Conservation (phyloP, 306 rosid species). For the Trichosanthes cucumerina region DNA sequence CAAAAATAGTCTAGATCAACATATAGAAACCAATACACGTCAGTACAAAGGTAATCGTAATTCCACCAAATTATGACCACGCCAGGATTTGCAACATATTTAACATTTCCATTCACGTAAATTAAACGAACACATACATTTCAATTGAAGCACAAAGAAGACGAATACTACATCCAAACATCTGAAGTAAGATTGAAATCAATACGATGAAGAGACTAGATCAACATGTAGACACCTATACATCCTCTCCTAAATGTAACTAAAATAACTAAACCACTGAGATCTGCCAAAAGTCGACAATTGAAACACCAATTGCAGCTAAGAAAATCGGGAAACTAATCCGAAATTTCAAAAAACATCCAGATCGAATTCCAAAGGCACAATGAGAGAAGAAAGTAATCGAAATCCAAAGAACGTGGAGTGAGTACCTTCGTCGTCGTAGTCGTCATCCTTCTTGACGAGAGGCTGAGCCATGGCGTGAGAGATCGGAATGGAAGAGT, state of each 20-base stretch:
- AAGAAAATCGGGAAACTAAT: neutral
- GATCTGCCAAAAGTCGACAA: constrained; percentile 38
- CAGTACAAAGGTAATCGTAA: constrained; percentile 1
- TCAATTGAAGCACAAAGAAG: constrained; percentile 2
- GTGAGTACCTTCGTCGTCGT: constrained; percentile 82
- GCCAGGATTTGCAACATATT: neutral
- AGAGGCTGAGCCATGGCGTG: constrained; percentile 84
- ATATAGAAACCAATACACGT: neutral
- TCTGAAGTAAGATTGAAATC: neutral
- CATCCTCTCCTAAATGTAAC: neutral
- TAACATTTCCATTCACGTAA: neutral
- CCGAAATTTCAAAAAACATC: constrained; percentile 10
- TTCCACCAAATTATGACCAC: constrained; percentile 1
- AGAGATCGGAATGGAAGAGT: constrained; percentile 29
- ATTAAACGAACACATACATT: constrained; percentile 20
- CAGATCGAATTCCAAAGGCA: constrained; percentile 2
- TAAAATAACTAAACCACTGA: constrained; percentile 18
- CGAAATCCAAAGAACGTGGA: neutral
- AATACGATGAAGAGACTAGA: constrained; percentile 27
- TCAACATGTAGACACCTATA: constrained; percentile 2
- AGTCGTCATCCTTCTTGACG: constrained; percentile 97
- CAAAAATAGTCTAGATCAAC: neutral
- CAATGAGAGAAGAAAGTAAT: neutral
- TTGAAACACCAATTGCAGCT: constrained; percentile 23
- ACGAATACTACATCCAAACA: constrained; percentile 7